These are phyloP conservation scores for Colletotrichum salicis DNA, from an alignment of 2,329 filamentous ascomycete species.

Conservation along the genomic window DNA sequence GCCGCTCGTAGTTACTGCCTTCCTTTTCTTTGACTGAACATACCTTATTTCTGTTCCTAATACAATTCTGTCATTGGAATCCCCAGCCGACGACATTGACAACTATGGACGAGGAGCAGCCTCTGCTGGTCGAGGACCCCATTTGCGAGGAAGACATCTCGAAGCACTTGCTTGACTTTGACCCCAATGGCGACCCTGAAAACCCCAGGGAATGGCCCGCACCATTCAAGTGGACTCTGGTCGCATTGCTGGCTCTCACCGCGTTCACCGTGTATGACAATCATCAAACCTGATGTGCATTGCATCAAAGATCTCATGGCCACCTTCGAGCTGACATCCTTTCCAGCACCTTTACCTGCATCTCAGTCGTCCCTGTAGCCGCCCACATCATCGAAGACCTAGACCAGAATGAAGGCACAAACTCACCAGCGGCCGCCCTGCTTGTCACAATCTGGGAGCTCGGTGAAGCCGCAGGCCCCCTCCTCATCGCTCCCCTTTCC, in stretches of 20 bases:
- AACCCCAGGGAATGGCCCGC: slow-evolving; percentile 65
- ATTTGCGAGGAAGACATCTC: slow-evolving; percentile 28
- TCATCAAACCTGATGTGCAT: background rate
- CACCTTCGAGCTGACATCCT: background rate
- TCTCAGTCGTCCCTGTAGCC: slow-evolving; percentile 65
- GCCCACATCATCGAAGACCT: slow-evolving; percentile 61
- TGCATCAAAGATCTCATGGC: background rate
- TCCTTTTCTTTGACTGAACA: background rate
- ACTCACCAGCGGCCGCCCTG: slow-evolving; percentile 63
- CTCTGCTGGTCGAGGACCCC: slow-evolving; percentile 27
- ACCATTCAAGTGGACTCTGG: slow-evolving; percentile 63
- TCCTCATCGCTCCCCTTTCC: slow-evolving; percentile 70
- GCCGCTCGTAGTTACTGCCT: background rate
- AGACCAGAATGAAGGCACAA: slow-evolving; percentile 45
- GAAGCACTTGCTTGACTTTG: slow-evolving; percentile 35
- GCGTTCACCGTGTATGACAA: slow-evolving; percentile 64
- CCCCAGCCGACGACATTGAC: background rate
- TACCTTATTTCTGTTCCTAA: background rate
- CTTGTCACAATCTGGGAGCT: slow-evolving; percentile 79
- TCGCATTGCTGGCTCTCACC: slow-evolving; percentile 63
- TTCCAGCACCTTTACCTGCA: slow-evolving; percentile 66
- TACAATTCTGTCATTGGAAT: background rate
- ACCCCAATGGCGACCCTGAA: slow-evolving; percentile 36
- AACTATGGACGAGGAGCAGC: slow-evolving; percentile 22
- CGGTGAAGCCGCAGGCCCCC: slow-evolving; percentile 70